Conservation (phyloP, 164 flowering plant genomes). For the Tinospora cordifolia region DNA sequence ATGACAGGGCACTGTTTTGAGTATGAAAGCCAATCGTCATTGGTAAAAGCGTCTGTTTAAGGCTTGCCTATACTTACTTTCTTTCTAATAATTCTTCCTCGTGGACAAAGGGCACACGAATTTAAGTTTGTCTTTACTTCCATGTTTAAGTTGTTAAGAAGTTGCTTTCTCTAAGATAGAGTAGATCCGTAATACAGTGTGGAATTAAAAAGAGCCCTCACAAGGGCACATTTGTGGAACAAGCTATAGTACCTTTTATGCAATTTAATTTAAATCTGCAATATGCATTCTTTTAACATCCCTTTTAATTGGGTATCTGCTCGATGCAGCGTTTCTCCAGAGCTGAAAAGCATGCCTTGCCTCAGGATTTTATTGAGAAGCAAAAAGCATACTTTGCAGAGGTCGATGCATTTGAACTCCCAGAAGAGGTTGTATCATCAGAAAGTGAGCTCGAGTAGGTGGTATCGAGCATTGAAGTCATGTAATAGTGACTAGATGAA, state of each 20-base stretch:
- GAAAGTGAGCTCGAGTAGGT: constrained; percentile 32
- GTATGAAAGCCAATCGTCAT: too few species aligned
- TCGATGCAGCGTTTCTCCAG: constrained; percentile 27
- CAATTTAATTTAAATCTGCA: not conserved
- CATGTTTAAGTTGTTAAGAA: too few species aligned
- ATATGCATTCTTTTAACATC: not conserved
- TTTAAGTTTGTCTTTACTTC: too few species aligned
- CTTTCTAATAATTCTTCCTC: too few species aligned
- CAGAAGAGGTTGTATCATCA: constrained; percentile 52
- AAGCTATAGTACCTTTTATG: not conserved
- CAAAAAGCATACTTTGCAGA: constrained; percentile 58
- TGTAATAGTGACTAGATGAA: not conserved
- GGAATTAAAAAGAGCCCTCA: too few species aligned
- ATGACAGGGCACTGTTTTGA: too few species aligned
- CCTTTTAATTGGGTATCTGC: constrained; percentile 12
- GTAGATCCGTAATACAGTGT: too few species aligned
- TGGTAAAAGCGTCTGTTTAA: too few species aligned
- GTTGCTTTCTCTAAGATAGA: too few species aligned
- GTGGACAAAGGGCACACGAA: too few species aligned
- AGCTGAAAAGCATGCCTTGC: constrained; percentile 14
- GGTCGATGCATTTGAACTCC: constrained; percentile 56
- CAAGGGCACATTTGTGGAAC: not conserved
- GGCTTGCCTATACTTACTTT: too few species aligned
- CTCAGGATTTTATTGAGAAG: constrained; percentile 43
- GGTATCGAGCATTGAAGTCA: not conserved